phyloP scores from a whole-genome alignment of 331 rosid genomes.

The Arachis monticola region DNA sequence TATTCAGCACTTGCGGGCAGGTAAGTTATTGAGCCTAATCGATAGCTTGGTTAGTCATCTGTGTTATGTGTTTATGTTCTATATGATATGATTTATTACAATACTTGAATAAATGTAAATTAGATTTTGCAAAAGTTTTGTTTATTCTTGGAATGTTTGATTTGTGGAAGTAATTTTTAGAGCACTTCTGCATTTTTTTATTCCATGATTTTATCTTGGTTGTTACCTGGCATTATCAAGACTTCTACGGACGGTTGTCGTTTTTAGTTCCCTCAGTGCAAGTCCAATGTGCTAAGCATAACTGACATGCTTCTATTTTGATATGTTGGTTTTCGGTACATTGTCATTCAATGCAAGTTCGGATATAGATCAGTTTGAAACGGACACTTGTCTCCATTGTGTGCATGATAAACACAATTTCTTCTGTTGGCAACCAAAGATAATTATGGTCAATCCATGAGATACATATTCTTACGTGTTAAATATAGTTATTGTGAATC shows the following conservation, averaged over 20 bases:
- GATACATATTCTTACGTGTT: not conserved
- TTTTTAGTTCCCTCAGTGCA: constrained; percentile 2
- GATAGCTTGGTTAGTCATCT: not conserved
- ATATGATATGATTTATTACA: not conserved
- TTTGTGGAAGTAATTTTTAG: not conserved
- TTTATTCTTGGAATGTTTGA: not conserved
- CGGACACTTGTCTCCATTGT: constrained; percentile 7
- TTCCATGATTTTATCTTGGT: constrained; percentile 6
- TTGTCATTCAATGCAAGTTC: not conserved
- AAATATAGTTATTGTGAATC: not conserved
- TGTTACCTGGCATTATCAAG: constrained; percentile 16
- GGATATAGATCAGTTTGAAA: constrained; percentile 14
- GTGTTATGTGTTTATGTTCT: not conserved
- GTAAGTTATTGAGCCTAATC: constrained; percentile 49
- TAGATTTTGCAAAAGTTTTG: constrained; percentile 1
- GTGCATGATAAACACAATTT: not conserved
- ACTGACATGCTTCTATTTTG: not conserved
- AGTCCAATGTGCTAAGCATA: constrained; percentile 5
- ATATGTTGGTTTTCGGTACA: constrained; percentile 12
- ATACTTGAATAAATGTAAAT: constrained; percentile 13
- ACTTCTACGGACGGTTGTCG: not conserved
- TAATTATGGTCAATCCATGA: too few relatives aligned
- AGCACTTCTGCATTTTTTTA: not conserved
- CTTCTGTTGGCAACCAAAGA: not conserved
- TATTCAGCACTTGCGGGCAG: constrained; percentile 75